A percentile compares a stretch with the other conserved stretches of the same genome.
These are phyloP conservation scores for Helotiales sp. DNA, from an alignment of 2,329 filamentous ascomycete genomes.

Conservation along the genomic window DNA sequence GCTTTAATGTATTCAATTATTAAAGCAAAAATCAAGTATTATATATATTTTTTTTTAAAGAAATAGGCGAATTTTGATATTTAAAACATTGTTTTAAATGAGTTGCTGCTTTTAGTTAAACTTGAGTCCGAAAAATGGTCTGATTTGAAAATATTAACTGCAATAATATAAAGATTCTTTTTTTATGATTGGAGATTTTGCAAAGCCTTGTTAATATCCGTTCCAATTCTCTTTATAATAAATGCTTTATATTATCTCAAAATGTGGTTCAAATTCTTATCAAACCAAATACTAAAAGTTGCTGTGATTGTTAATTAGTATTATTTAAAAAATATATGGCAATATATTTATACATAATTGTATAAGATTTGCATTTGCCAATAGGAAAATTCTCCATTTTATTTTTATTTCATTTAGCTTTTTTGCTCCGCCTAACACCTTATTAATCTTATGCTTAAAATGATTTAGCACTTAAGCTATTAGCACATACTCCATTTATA, in stretches of 20 bases:
- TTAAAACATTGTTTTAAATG: conserved; percentile 84
- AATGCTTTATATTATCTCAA: conserved; percentile 82
- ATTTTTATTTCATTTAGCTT: conserved; percentile 69
- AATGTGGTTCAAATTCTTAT: conserved; percentile 85
- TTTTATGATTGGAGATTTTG: conserved; percentile 82
- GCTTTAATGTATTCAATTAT: conserved; percentile 78
- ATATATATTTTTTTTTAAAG: conserved; percentile 81
- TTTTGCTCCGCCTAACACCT: conserved; percentile 74
- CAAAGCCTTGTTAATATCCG: conserved; percentile 86
- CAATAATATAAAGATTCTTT: conserved; percentile 61
- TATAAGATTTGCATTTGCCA: conserved; percentile 79
- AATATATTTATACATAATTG: conserved; percentile 63
- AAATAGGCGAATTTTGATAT: conserved; percentile 81
- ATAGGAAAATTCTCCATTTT: conserved; percentile 72
- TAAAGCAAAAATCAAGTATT: conserved; percentile 74
- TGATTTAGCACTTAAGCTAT: conserved; percentile 91
- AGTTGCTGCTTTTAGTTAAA: conserved; percentile 1
- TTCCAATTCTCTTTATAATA: conserved; percentile 86
- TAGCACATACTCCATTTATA: conserved; percentile 82
- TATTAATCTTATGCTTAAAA: conserved; percentile 89
- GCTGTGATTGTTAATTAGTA: conserved; percentile 7
- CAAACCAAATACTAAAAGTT: conserved; percentile 78
- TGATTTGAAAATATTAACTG: too few species aligned
- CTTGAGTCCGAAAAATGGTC: too few species aligned
- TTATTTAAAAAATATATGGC: conserved; percentile 40